Conservation (phyloP, 148 eudicot genomes). For the Linanthus parryae region DNA sequence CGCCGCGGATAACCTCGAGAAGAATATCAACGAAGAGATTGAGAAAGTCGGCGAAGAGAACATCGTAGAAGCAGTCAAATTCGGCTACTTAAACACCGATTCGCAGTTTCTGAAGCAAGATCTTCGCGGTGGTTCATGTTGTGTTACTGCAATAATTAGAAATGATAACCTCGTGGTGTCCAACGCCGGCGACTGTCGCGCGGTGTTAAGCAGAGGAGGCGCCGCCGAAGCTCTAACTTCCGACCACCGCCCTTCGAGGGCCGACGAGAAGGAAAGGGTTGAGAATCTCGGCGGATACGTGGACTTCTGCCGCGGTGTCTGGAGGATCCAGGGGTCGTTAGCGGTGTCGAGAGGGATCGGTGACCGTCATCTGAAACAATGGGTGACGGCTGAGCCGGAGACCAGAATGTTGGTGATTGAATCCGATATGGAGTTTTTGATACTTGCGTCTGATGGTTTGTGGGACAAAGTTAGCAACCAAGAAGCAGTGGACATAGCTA, state of each 20-base stretch:
- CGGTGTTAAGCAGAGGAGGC: constrained; percentile 75
- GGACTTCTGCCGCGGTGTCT: constrained; percentile 68
- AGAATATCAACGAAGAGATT: constrained; percentile 52
- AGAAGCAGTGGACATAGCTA: constrained; percentile 71
- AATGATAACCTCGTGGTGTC: constrained; percentile 72
- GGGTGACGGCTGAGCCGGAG: constrained; percentile 80
- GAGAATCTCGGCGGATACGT: constrained; percentile 75
- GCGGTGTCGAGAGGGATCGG: constrained; percentile 92
- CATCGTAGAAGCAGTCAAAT: constrained; percentile 47
- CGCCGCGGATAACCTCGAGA: constrained; percentile 55
- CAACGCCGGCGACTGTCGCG: constrained; percentile 94
- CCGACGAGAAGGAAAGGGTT: constrained; percentile 68
- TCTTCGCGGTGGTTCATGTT: constrained; percentile 60
- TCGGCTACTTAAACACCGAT: constrained; percentile 66
- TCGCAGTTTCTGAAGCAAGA: constrained; percentile 54
- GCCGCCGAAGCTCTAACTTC: constrained; percentile 68
- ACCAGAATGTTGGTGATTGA: constrained; percentile 36
- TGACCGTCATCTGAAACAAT: constrained; percentile 62
- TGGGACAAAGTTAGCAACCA: constrained; percentile 82
- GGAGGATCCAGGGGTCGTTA: constrained; percentile 80
- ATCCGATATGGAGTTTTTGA: constrained; percentile 54
- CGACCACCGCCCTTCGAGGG: constrained; percentile 75
- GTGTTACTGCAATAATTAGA: constrained; percentile 70
- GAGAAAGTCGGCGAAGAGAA: constrained; percentile 19
- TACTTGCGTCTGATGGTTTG: constrained; percentile 88